Base-by-base conservation (phyloP, 1,284 basidiomycete species). In the Cystobasidium pallidum region DNA sequence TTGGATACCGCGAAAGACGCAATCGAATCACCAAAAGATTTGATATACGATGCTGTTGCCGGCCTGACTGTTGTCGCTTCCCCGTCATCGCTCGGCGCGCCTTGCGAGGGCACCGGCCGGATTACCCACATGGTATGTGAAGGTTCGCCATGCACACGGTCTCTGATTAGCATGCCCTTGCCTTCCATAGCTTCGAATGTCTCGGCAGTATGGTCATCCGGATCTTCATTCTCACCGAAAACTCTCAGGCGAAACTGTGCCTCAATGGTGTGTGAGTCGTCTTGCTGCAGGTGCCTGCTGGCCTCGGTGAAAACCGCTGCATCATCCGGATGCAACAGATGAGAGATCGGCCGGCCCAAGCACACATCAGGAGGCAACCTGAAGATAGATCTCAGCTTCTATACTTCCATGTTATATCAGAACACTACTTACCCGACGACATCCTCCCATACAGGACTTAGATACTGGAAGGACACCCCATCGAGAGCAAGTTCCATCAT, bases 51-150 rank as follows among this genome's bases (percentile, higher is more conserved):
- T 66, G 70, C 55, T 76, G 76, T 62, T 86, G 82, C 76, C 87
- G 87, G 36, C 73, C 87, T 80, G 80, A 86, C 41, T 83, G 85
- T 63, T 1, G 76, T 64, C 11, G 67, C 78, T 7, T 77, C 75
- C 3, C 75, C 75, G 45, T 77, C 75, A 10, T 77, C 75, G 19
- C 77, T 76, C 10, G 26, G 72, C 34, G 47, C 67, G 41, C 43
- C 76, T 58, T 70, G 72, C 57, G 72, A 74, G 47, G 78, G 74
- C 17, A 73, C 79, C 0, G 95, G 92, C 78, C 91, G 94, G 80
- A 97, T 88, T 51, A 98, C 94, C 96, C 96, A 99, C 94, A 99
- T 98, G 3, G 95, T 96, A 81, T 99, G 96, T 26, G 94, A 92
- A 2, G 92, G 88, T 73, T 86, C 86, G 3, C 90, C 90, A 66